phyloP scores from a whole-genome alignment of 371 early-diverging fungal species.

The Apophysomyces elegans region DNA sequence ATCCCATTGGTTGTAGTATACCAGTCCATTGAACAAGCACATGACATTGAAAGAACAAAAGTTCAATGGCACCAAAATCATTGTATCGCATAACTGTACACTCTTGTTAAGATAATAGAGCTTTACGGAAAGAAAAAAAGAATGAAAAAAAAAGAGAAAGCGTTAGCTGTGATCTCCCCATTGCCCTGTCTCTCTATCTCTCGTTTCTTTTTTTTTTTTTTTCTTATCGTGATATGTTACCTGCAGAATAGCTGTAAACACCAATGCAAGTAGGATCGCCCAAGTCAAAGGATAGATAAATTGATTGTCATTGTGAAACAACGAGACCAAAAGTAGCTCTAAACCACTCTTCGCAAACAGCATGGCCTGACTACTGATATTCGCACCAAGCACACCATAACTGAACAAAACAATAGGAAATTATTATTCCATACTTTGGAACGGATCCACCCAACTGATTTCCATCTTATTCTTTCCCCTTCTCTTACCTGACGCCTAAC shows the following conservation, averaged over 20 bases:
- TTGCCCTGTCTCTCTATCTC: not conserved
- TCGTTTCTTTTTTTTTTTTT: not conserved
- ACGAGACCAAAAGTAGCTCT: constrained; percentile 71
- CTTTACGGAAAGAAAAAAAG: constrained; percentile 29
- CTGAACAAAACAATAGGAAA: constrained; percentile 15
- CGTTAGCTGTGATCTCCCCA: not conserved
- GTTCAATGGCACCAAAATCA: constrained; percentile 76
- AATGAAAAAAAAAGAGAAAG: not conserved
- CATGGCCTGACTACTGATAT: constrained; percentile 80
- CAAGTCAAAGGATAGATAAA: constrained; percentile 77
- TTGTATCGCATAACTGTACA: constrained; percentile 76
- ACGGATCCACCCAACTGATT: not conserved
- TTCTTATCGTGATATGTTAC: constrained; percentile 32
- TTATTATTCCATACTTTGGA: not conserved
- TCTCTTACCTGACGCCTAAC: constrained; percentile 51
- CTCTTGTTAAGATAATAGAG: constrained; percentile 82
- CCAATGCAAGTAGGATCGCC: constrained; percentile 69
- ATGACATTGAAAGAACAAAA: constrained; percentile 82
- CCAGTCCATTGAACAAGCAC: constrained; percentile 77
- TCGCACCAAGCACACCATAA: constrained; percentile 77
- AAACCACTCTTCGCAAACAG: constrained; percentile 84
- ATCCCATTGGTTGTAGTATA: constrained; percentile 82
- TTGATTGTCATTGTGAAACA: constrained; percentile 69
- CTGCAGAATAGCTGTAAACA: constrained; percentile 71
- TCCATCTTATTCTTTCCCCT: not conserved